Conservation (phyloP, 441 rosid genomes). For the Euphorbia corollata region DNA sequence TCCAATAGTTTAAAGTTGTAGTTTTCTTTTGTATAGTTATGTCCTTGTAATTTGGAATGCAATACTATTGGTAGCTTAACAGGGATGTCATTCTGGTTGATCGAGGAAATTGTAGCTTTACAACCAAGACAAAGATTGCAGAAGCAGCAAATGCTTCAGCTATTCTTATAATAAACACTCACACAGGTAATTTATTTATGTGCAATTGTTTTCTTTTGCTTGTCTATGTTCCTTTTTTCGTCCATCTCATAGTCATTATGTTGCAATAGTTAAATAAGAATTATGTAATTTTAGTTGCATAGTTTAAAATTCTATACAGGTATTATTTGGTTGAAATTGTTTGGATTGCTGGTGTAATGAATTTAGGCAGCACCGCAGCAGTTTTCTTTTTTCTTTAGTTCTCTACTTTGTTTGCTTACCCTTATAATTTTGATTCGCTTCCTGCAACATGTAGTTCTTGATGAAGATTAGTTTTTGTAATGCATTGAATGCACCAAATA, state of each 20-base stretch:
- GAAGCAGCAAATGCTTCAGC: conserved; percentile 89
- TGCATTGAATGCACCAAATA: neutral
- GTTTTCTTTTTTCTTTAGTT: neutral
- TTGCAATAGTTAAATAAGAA: neutral
- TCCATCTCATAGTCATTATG: neutral
- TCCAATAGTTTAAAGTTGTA: neutral
- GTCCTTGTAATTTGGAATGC: conserved; percentile 17
- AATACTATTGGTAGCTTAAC: conserved; percentile 48
- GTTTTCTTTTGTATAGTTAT: neutral
- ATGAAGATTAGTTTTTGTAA: neutral
- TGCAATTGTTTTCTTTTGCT: neutral
- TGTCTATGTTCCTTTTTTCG: neutral
- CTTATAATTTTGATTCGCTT: neutral
- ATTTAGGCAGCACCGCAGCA: neutral
- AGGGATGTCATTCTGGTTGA: conserved; percentile 73
- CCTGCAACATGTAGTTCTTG: neutral
- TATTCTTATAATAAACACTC: conserved; percentile 71
- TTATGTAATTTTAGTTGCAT: neutral
- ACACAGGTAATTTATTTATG: conserved; percentile 46
- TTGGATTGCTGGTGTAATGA: neutral
- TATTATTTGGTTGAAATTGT: neutral
- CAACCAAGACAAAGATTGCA: conserved; percentile 76
- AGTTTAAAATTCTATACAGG: neutral
- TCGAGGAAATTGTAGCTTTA: conserved; percentile 87
- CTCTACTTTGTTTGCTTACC: neutral